Base-by-base conservation (phyloP, 768 basidiomycete species). In the Neoboletus brunneissimus region DNA sequence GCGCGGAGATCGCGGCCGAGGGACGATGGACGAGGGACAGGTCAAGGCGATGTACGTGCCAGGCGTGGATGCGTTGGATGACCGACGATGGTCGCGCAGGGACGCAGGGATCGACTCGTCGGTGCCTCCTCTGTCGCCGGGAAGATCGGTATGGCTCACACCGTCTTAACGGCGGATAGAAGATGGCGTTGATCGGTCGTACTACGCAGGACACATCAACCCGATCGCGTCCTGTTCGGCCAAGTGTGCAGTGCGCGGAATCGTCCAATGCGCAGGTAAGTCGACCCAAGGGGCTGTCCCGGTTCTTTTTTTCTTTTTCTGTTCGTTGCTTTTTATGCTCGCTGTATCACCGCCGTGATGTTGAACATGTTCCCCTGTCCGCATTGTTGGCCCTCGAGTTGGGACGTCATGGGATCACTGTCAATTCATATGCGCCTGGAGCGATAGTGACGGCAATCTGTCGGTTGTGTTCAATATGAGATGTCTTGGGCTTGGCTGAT, bases 341-440 rank as follows among this genome's bases (percentile, higher is more conserved):
- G 50, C 42, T 53, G 46, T 53, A 51, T 34, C 40, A 9, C 8
- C 9, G 35, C 23, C 46, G 40, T 52, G 38, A 62, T 41, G 48
- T 27, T 56, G 35, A 20, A 43, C 1, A 12, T 43, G 52, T 9
- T 7, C 4, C 2, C 27, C 16, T 45, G 15, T 29, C 64, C 64
- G 54, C 64, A 27, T 53, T 58, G 38, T 41, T 6, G 29, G 71
- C 64, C 0, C 23, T 64, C n/a, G 72, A 74, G 59, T 63, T 67
- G 31, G 64, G 58, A 32, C 48, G 58, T 20, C 49, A 68, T 53
- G 56, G 51, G 5, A 70, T 71, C 53, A 67, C 62, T 8, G 69
- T 64, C 15, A 65, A 69, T 61, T 60, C 72, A 52, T 73, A 61
- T 61, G 64, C 73, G 29, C 71, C 71, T 18, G 62, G 61, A 12